Evolutionary conservation across 768 basidiomycete species (phyloP).

Genomic region (Boletus vermiculosoides): DNA sequence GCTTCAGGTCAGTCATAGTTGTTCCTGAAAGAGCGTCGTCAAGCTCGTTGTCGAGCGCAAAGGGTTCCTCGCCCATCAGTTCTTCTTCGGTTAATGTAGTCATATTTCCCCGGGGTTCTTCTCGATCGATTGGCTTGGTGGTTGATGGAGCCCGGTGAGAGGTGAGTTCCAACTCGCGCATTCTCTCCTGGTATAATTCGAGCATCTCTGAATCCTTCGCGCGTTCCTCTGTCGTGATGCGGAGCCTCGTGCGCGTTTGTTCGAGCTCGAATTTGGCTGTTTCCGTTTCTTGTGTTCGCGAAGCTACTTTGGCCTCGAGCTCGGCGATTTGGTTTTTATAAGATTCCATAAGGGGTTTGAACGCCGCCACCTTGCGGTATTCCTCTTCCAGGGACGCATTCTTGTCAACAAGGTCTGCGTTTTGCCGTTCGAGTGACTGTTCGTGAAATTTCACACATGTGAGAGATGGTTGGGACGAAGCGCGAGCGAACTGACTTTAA

Average conservation of each 20-base stretch:
- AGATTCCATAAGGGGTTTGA: constrained; percentile 88
- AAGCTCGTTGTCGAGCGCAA: constrained; percentile 81
- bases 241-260: constrained; percentile 66
- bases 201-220: constrained; percentile 79
- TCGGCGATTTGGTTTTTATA: constrained; percentile 86
- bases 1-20: constrained; percentile 89
- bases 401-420: constrained; percentile 86
- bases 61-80: constrained; percentile 44
- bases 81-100: constrained; percentile 47
- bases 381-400: constrained; percentile 93
- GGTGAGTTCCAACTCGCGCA: constrained; percentile 80
- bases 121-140: constrained; percentile 26
- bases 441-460: neutral
- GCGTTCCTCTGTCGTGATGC: constrained; percentile 66
- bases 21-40: constrained; percentile 81
- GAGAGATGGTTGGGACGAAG: neutral
- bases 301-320: constrained; percentile 69
- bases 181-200: constrained; percentile 86
- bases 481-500: constrained; percentile 55
- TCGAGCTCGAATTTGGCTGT: constrained; percentile 74
- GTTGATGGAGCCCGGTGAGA: constrained; percentile 48
- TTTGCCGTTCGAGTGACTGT: constrained; percentile 89
- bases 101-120: constrained; percentile 16
- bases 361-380: constrained; percentile 79
- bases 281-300: constrained; percentile 69